Base-by-base conservation (phyloP, 2,329 filamentous ascomycete species). In the Colletotrichum tofieldiae region DNA sequence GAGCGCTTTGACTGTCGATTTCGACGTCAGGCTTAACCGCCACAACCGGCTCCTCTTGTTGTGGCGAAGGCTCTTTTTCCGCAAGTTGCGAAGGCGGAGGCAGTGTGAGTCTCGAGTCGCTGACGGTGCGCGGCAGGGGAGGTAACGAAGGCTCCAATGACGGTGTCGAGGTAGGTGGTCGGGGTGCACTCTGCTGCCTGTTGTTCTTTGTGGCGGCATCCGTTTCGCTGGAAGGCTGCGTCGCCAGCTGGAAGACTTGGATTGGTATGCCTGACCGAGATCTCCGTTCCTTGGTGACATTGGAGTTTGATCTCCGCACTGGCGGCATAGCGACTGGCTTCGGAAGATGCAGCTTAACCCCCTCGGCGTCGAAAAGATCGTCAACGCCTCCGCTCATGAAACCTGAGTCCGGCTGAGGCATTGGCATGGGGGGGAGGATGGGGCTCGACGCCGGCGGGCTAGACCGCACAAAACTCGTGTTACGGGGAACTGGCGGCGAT, bases 351-450 rank as follows among this genome's bases (percentile, higher is more conserved):
- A 83, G 77, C 69, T 86, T 85, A 16, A 84, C 81, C 1, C 85
- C 82, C 18, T 90, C 87, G 32, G 93, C 90, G 47, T 92, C 92
- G 71, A 94, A 89, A 7, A 91, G 85, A 35, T 93, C 91, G n/a
- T 93, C 89, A 20, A 93, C 80, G 8, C 91, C 89, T n/a, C 93
- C 93, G 78, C 93, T 96, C 89, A 95, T 93, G 78, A 97, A 97
- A 1, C 93, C 94, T 18, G 94, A 95, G 79, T 97, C 94, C 9
- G 87, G 86, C 74, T 92, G 86, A 6, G 88, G 87, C 64, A 91
- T 90, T 35, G 91, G 80, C 29, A 92, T 91, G 0, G 90, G 89
- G 9, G 90, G 90, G 61, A 95, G 86, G 54, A 91, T 88, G 2
- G 96, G 96, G 79, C 96, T 98, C 2, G 95, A 98, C 35, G 92